These are phyloP conservation scores for Toxicodendron radicans DNA, from an alignment of 345 rosid genomes.

Conservation along the genomic window DNA sequence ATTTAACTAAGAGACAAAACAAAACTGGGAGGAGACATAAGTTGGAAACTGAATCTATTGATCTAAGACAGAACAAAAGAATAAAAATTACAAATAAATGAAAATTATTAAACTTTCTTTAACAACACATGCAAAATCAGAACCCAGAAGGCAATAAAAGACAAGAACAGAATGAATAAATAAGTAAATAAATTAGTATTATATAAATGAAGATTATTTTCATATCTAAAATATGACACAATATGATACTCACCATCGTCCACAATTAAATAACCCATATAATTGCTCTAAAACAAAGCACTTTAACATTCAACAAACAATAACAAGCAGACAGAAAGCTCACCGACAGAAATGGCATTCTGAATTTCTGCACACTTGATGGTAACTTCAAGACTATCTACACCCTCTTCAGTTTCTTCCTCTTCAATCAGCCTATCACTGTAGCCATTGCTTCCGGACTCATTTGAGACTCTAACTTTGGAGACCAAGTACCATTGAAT, in stretches of 20 bases:
- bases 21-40: neutral
- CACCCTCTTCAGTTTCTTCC: slow-evolving; percentile 56
- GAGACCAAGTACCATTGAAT: slow-evolving; percentile 70
- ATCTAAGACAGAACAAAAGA: neutral
- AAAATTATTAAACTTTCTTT: neutral
- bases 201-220: neutral
- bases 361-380: slow-evolving; percentile 74
- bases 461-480: slow-evolving; percentile 43
- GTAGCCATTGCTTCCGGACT: slow-evolving; percentile 31
- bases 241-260: neutral
- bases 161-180: neutral
- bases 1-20: neutral
- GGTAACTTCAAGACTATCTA: slow-evolving; percentile 39
- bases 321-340: slow-evolving; percentile 17
- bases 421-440: slow-evolving; percentile 45
- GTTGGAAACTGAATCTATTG: neutral
- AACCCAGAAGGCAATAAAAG: neutral
- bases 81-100: neutral
- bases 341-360: slow-evolving; percentile 66
- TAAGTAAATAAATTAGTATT: neutral
- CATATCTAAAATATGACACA: neutral
- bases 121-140: neutral
- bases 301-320: neutral
- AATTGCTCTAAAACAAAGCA: neutral
- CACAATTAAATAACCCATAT: neutral